Evolutionary conservation across 2,329 filamentous ascomycete genomes (phyloP).

Genomic region (Cercospora sesami): DNA sequence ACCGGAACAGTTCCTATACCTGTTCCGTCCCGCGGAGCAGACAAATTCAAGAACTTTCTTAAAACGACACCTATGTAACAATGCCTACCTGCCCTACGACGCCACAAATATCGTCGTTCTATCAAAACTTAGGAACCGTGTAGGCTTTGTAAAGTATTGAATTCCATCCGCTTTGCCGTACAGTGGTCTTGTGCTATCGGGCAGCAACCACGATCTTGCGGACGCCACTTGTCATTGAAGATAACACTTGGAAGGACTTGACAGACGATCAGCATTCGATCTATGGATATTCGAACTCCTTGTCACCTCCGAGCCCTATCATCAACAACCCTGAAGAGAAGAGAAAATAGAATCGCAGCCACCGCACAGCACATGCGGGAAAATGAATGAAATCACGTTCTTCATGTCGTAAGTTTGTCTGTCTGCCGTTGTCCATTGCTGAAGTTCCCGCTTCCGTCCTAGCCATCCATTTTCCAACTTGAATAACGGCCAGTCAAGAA

Average conservation of each 20-base stretch:
- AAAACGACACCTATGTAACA: background rate
- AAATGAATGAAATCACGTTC: background rate
- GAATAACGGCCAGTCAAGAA: background rate
- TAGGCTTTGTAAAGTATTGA: background rate
- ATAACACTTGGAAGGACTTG: background rate
- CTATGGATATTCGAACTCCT: background rate
- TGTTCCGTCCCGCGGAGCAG: background rate
- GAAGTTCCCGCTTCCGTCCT: background rate
- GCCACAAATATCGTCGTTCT: background rate
- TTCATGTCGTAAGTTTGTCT: background rate
- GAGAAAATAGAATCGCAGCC: background rate
- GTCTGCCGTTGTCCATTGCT: background rate
- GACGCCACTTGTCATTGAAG: background rate
- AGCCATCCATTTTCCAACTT: background rate
- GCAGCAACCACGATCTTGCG: background rate
- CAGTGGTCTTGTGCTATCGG: background rate
- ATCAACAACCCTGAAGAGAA: background rate
- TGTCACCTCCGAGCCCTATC: background rate
- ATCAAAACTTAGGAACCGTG: background rate
- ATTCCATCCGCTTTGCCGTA: background rate
- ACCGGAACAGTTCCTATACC: background rate
- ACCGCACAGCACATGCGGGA: background rate
- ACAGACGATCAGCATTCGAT: background rate
- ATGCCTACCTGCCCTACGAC: background rate
- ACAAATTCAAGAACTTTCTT: background rate